A percentile compares a stretch with the other conserved stretches of the same genome.
These are phyloP conservation scores for Mycena leptocephala DNA, from an alignment of 768 basidiomycete genomes.

Conservation along the genomic window DNA sequence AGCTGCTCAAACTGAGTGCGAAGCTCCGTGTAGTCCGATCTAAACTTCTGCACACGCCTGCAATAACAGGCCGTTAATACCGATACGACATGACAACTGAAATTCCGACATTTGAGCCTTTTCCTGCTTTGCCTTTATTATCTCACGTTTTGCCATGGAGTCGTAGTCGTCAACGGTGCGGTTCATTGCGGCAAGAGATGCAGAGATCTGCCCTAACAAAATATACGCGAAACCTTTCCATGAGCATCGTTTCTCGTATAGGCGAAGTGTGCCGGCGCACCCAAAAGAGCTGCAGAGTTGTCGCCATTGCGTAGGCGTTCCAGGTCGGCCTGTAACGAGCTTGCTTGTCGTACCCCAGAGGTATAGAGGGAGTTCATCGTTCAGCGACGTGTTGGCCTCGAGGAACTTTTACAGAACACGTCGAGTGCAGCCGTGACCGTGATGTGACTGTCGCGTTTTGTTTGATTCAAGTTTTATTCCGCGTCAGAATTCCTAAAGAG, in stretches of 20 bases:
- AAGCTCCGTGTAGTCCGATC: constrained; percentile 88
- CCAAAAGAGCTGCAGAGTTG: constrained; percentile 84
- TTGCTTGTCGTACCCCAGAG: constrained; percentile 92
- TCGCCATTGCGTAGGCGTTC: constrained; percentile 89
- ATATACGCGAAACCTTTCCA: constrained; percentile 40
- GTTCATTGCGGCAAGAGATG: constrained; percentile 95
- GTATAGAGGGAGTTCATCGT: constrained; percentile 97
- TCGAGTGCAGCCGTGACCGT: no score
- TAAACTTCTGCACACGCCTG: constrained; percentile 95
- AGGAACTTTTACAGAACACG: background rate
- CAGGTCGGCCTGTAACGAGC: constrained; percentile 90
- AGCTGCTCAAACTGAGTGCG: constrained; percentile 86
- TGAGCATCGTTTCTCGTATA: constrained; percentile 22
- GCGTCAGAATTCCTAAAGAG: no score
- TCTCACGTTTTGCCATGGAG: constrained; percentile 95
- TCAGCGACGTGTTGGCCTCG: background rate
- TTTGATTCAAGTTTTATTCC: no score
- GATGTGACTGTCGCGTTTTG: background rate
- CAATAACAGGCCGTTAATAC: background rate
- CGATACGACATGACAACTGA: background rate
- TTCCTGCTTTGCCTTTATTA: constrained; percentile 96
- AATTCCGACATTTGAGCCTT: constrained; percentile 89
- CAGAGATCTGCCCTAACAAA: constrained; percentile 93
- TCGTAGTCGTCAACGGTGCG: constrained; percentile 98
- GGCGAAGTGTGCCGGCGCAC: constrained; percentile 62